These are phyloP conservation scores for Gnomoniopsis smithogilvyi DNA, from an alignment of 2,329 filamentous ascomycete species.

Conservation along the genomic window DNA sequence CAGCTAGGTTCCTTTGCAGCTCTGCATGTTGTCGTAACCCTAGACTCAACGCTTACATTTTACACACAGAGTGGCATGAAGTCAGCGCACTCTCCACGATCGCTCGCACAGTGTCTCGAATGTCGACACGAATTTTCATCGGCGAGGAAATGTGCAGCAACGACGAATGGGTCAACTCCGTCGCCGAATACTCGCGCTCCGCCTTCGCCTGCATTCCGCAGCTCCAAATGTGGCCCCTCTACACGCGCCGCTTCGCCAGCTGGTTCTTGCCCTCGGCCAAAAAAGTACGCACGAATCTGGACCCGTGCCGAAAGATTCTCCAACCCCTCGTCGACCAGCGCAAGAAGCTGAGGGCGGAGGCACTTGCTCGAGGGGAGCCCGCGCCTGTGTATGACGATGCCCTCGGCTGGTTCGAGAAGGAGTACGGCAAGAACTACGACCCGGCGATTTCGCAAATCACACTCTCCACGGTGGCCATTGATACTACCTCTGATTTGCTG, in stretches of 20 bases:
- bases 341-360: conserved; percentile 28
- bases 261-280: conserved; percentile 39
- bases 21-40: too few species aligned
- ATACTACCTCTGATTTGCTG: conserved; percentile 36
- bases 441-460: conserved; percentile 31
- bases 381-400: background rate
- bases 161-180: conserved; percentile 42
- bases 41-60: too few species aligned
- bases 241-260: conserved; percentile 39
- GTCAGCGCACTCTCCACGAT: conserved; percentile 18
- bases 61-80: conserved; percentile 1
- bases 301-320: conserved; percentile 34
- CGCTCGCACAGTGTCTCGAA: conserved; percentile 41
- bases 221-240: conserved; percentile 39
- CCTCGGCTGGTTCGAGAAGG: conserved; percentile 39
- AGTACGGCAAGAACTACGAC: conserved; percentile 27
- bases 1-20: too few species aligned
- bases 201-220: conserved; percentile 32
- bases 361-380: conserved; percentile 16
- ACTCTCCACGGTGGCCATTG: conserved; percentile 36
- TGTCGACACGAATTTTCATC: conserved; percentile 48
- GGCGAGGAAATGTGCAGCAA: conserved; percentile 42
- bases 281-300: conserved; percentile 33
- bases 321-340: conserved; percentile 30
- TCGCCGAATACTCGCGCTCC: conserved; percentile 38